Conservation (phyloP, 257 asterid species). For the Lycium barbarum region DNA sequence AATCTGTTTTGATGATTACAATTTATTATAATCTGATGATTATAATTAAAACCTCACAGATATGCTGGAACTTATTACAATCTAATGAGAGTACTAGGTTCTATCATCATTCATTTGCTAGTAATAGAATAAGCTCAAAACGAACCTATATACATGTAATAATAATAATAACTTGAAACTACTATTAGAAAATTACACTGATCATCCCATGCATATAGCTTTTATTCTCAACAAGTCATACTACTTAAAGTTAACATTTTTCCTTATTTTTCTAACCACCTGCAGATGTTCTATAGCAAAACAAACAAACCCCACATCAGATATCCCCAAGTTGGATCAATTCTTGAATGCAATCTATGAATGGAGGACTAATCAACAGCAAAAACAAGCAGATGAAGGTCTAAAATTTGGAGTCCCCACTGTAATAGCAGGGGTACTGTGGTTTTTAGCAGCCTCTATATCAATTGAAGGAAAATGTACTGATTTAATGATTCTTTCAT, state of each 20-base stretch:
- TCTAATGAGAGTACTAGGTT: background rate
- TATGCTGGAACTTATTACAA: no score
- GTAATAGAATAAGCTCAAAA: background rate
- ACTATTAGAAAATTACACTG: no score
- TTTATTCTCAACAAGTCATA: background rate
- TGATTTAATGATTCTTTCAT: no score
- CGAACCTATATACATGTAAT: background rate
- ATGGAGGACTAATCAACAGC: constrained; percentile 34
- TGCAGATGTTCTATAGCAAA: constrained; percentile 18
- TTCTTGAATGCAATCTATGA: constrained; percentile 40
- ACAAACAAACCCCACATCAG: constrained; percentile 13
- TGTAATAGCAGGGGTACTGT: constrained; percentile 51
- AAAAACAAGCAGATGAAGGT: constrained; percentile 24
- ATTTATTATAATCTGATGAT: no score
- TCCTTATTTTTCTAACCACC: constrained; percentile 15
- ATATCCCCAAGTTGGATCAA: constrained; percentile 14
- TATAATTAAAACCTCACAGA: no score
- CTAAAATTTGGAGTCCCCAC: constrained; percentile 32
- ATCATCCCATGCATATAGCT: background rate
- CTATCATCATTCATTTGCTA: background rate
- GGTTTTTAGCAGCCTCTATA: constrained; percentile 67
- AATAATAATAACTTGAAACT: background rate
- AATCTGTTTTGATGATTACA: no score
- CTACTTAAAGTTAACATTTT: background rate
- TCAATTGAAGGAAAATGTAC: no score